Evolutionary conservation across 2,329 filamentous ascomycete genomes (phyloP), one percentile per base, ranked within the genome.

Genomic region (Pseudogymnoascus sp.): DNA sequence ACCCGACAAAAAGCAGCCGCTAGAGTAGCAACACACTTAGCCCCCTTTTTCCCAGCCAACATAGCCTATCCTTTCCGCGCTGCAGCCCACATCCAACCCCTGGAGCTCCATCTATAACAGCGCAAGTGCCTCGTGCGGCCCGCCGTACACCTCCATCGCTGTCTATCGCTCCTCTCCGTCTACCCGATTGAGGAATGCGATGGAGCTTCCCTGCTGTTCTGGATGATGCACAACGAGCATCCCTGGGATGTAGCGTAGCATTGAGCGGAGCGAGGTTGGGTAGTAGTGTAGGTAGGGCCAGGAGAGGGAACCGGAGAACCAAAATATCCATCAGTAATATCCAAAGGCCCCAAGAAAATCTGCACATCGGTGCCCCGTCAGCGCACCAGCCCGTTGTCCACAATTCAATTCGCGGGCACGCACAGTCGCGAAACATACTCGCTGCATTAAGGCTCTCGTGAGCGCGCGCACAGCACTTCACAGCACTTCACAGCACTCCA

Each of bases 151-250:
- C 22, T 5, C 42, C 42, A 49, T n/a, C 5, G 12, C 35, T 36
- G 12, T 5, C 42, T 23, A 49, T n/a, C 5, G 12, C 35, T 36
- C 22, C 39, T 8, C 42, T 49, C 42, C 23, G 12, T 25, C 5
- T 49, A 2, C 22, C 22, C 42, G 22, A 49, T 49, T 25, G 22
- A 49, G 42, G 12, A 49, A 49, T 49, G 42, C 22, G 42, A 49
- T 49, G 42, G 42, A 49, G 42, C 42, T 49, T 49, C 42, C 42
- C 42, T 49, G 42, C 42, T 8, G 1, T 49, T 49, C 42, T 49
- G 42, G 42, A 49, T 28, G 42, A 49, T 49, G 42, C 42, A 49
- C 42, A 25, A n/a, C 42, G 42, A 49, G 42, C 23, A 49, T 49
- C 42, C 22, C 42, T 49, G 12, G 42, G 22, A 49, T 49, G 22